Evolutionary conservation across 345 rosid species (phyloP).

Genomic region (Acer saccharum): DNA sequence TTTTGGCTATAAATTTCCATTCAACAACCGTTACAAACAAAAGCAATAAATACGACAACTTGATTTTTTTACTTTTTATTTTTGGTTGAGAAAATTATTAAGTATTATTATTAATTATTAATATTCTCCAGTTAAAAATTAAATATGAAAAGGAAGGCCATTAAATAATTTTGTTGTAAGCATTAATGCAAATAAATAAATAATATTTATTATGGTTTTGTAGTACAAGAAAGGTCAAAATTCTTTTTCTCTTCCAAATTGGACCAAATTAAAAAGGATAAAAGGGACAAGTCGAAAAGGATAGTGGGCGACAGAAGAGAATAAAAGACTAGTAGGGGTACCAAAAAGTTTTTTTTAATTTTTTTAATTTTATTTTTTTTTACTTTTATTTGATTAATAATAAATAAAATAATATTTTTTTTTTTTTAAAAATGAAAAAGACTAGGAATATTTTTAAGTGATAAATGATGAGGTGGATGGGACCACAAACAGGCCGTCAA

Average conservation of each 20-base stretch:
- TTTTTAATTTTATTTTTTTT: too few species aligned
- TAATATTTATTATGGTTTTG: too few species aligned
- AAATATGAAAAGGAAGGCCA: not conserved
- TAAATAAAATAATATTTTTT: not conserved
- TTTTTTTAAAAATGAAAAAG: not conserved
- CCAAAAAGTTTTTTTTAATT: not conserved
- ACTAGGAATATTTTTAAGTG: not conserved
- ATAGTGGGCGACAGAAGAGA: conserved; percentile 32
- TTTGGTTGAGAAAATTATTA: too few species aligned
- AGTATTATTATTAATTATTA: too few species aligned
- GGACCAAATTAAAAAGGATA: conserved; percentile 1
- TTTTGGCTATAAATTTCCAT: not conserved
- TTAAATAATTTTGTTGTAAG: not conserved
- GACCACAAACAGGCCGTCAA: conserved; percentile 23
- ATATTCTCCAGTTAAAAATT: not conserved
- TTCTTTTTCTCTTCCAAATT: not conserved
- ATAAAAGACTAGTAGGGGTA: conserved; percentile 7
- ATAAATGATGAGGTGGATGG: conserved; percentile 13
- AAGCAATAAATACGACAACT: not conserved
- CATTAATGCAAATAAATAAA: not conserved
- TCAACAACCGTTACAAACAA: not conserved
- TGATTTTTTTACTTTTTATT: too few species aligned
- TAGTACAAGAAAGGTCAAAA: not conserved
- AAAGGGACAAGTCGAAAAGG: conserved; percentile 33
- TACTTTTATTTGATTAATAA: not conserved